Evolutionary conservation across 2,329 filamentous ascomycete species (phyloP), one percentile per base, ranked within the genome.

Genomic region (Epichloe uncinata): DNA sequence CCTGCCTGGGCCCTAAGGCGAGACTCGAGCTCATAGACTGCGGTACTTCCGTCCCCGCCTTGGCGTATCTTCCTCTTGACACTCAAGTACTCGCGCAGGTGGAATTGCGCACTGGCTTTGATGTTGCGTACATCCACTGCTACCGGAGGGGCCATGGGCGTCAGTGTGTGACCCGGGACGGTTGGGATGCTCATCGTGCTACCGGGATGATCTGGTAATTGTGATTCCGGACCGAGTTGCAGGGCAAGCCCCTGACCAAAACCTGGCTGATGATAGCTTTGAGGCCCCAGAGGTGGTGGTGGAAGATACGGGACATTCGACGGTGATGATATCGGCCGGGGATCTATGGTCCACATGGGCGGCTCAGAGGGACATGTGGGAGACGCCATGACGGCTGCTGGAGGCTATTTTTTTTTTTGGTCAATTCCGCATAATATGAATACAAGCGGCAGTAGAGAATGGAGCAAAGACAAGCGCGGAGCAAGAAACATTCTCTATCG

Each of bases 1-100:
- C 60, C 66, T 5, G 67, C 66, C 58, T 76, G 73, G 5, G 57
- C 54, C 6, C 69, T 64, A 43, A 77, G 59, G 30, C 69, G 69
- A 3, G 66, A 62, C 43, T 75, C 70, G 35, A 72, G 59, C n/a
- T 66, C 64, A 16, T 65, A 53, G 36, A 55, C 62, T 55, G 57
- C 63, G 50, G 59, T 60, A 57, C 53, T 57, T 26, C 18, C 46
- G 35, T 56, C 62, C 40, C 58, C 62, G 43, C 53, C 53, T 42
- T 56, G 56, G 48, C 54, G 59, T 47, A 62, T 55, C 56, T 63
- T 62, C 16, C 57, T 58, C 55, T 63, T 62, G 15, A 69, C 53
- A 3, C 57, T 58, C 18, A 68, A 50, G 45, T 65, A 66, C 54
- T 70, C 66, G 35, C 61, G 60, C 46, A 71, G 50, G 4, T 63